Conservation (phyloP, 208 protist species). For the Trypanosoma theileri region DNA sequence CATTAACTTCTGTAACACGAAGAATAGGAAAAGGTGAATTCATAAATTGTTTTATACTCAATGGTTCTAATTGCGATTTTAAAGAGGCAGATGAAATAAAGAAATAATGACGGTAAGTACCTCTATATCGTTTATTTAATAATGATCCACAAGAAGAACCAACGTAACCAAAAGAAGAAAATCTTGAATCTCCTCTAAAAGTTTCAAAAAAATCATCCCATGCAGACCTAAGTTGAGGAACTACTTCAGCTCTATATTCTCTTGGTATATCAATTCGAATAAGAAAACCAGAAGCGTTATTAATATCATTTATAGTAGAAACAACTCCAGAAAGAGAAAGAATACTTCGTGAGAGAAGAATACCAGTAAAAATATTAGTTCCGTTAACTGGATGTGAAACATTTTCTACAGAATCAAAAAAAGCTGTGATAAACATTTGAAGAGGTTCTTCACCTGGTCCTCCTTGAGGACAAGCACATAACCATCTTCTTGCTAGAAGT, state of each 20-base stretch:
- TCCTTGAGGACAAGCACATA: constrained; percentile 44
- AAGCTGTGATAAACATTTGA: constrained; percentile 46
- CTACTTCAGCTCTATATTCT: constrained; percentile 42
- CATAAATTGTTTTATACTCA: constrained; percentile 14
- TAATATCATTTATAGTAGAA: constrained; percentile 38
- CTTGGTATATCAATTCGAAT: constrained; percentile 55
- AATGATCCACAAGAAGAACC: constrained; percentile 40
- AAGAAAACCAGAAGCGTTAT: constrained; percentile 58
- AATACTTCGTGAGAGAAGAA: constrained; percentile 64
- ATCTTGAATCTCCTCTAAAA: constrained; percentile 38
- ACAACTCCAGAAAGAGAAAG: constrained; percentile 49
- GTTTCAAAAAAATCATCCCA: constrained; percentile 63
- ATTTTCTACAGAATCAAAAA: constrained; percentile 54
- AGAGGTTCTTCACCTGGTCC: constrained; percentile 50
- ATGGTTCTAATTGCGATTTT: constrained; percentile 13
- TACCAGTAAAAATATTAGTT: constrained; percentile 42
- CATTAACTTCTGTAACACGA: constrained; percentile 43
- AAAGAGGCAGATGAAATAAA: constrained; percentile 47
- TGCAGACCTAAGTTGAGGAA: constrained; percentile 39
- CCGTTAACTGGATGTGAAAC: constrained; percentile 15
- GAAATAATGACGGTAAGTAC: constrained; percentile 71
- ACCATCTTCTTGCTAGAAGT: constrained; percentile 49
- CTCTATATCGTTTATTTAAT: constrained; percentile 16
- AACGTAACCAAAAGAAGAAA: constrained; percentile 59
- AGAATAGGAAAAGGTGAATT: constrained; percentile 25